phyloP scores from a whole-genome alignment of 1,284 basidiomycete species.

The Microbotryum saponariae region DNA sequence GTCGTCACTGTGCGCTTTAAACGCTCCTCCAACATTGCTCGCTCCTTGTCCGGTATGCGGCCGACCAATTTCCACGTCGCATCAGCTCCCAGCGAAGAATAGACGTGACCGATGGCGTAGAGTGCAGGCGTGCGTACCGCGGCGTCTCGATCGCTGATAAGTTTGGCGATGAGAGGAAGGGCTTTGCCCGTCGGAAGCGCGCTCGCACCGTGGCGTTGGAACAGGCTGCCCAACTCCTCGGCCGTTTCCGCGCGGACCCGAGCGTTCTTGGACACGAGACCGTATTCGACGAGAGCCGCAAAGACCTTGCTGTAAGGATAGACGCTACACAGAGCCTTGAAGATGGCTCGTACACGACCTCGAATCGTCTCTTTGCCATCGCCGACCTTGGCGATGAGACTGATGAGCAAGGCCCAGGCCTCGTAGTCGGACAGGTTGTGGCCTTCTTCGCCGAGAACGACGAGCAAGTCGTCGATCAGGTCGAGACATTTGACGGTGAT shows the following conservation, averaged over 20 bases:
- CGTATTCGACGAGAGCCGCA: constrained; percentile 74
- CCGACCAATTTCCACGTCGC: constrained; percentile 76
- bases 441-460: constrained; percentile 60
- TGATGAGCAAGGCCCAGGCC: constrained; percentile 79
- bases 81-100: constrained; percentile 67
- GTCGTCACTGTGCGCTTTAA: constrained; percentile 63
- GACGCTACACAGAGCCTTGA: constrained; percentile 49
- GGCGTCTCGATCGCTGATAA: constrained; percentile 82
- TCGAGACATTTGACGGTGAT: constrained; percentile 83
- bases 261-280: constrained; percentile 77
- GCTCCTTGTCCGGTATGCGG: constrained; percentile 70
- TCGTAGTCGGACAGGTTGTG: constrained; percentile 83
- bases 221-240: constrained; percentile 67
- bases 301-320: constrained; percentile 88
- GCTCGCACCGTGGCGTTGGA: constrained; percentile 78
- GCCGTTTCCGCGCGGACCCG: constrained; percentile 79
- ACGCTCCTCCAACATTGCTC: constrained; percentile 82
- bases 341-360: constrained; percentile 45
- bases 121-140: constrained; percentile 76
- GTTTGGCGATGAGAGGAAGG: constrained; percentile 66
- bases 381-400: constrained; percentile 72
- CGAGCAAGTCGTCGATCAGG: constrained; percentile 68
- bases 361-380: constrained; percentile 47
- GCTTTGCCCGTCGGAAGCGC: constrained; percentile 60
- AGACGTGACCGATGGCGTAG: constrained; percentile 70